A percentile compares a stretch with the other conserved stretches of the same genome.
Evolutionary conservation across 345 rosid genomes (phyloP).

Genomic region (Raphanus sativus): DNA sequence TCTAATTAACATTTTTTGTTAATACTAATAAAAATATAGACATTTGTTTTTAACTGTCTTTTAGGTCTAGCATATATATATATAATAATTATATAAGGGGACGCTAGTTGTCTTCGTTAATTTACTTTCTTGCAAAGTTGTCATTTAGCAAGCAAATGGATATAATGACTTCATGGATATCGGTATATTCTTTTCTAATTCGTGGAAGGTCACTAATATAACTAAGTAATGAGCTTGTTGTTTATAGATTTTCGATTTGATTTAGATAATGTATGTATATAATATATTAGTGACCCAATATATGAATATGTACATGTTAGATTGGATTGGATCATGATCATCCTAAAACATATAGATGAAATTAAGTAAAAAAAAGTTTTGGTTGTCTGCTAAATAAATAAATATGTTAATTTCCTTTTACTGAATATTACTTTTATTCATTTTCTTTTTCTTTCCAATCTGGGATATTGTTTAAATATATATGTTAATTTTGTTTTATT

Average conservation of each 20-base stretch:
- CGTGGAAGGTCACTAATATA: conserved; percentile 19
- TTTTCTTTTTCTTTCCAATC: too few species aligned
- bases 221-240: conserved; percentile 14
- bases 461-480: neutral
- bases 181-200: conserved; percentile 12
- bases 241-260: neutral
- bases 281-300: too few species aligned
- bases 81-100: neutral
- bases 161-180: neutral
- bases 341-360: neutral
- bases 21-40: neutral
- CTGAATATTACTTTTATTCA: too few species aligned
- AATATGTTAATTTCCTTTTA: neutral
- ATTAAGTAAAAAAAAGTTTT: neutral
- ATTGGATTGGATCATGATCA: neutral
- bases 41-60: neutral
- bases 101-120: conserved; percentile 8
- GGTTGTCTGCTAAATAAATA: neutral
- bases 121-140: conserved; percentile 28
- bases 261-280: neutral
- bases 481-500: neutral
- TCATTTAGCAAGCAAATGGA: conserved; percentile 11
- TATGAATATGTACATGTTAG: neutral
- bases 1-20: neutral
- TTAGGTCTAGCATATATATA: neutral